Base-by-base conservation (phyloP, 768 basidiomycete genomes). In the Boletus sp. region DNA sequence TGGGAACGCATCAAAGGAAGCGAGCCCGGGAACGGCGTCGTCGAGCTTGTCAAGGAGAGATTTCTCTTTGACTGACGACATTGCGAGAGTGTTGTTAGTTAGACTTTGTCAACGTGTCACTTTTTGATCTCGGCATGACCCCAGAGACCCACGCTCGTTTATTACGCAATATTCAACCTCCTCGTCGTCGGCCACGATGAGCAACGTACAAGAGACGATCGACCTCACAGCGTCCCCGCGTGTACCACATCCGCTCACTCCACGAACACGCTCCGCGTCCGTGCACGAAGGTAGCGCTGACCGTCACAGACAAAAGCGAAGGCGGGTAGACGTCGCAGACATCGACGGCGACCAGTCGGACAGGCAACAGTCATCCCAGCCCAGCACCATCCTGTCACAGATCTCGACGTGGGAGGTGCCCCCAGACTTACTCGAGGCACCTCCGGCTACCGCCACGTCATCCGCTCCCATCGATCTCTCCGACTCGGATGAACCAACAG, bases 1-100 rank as follows among this genome's bases (percentile, higher is more conserved):
- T 47, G 90, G 89, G 68, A 94, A 94, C 0, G 92, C 91, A 77
- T 94, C 92, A 75, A 92, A 89, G 59, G 84, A 75, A 36, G 84
- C 80, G 39, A 93, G 75, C 3, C 55, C 53, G n/a, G 83, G 80
- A 4, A 83, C 82, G 32, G 79, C 78, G 15, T 78, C 71, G 71
- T 90, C 87, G 60, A 91, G 81, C 65, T 83, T 83, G 65, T 80
- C 78, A 60, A 90, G 79, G 54, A 88, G 59, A 3, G 80, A 61
- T 20, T 58, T 58, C 10, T 67, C 66, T 32, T 2, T 55, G n/a
- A 41, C 52, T 49, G 30, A 18, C 40, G 20, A 18, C n/a, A 41
- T 5, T n/a, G 15, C 10, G 20, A 41, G 42, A 24, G 52, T 11
- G 53, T 37, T 18, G 29, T 2, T 11, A 14, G 29, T 2, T 11